Conservation (phyloP, 345 rosid genomes). For the Salix caprea region DNA sequence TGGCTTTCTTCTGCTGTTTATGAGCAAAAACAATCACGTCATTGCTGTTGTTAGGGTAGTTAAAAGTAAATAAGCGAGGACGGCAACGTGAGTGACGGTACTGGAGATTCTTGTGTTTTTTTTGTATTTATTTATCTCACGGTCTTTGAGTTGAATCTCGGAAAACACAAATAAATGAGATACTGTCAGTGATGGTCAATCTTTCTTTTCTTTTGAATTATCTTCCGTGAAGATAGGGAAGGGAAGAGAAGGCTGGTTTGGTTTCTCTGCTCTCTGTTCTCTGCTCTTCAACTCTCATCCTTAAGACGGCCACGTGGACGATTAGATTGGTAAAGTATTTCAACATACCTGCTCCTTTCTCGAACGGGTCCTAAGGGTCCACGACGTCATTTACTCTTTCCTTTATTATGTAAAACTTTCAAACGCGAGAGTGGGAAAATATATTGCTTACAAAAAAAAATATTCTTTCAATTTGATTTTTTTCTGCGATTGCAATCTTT, state of each 20-base stretch:
- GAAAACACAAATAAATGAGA: no score
- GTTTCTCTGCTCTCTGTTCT: background rate
- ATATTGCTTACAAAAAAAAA: no score
- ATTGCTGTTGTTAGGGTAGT: background rate
- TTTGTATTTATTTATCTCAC: no score
- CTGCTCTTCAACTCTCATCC: conserved; percentile 13
- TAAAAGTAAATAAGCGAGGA: background rate
- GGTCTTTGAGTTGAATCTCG: background rate
- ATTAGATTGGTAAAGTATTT: background rate
- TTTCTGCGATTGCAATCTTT: no score
- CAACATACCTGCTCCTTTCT: background rate
- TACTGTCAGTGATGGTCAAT: no score
- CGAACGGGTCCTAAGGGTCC: background rate
- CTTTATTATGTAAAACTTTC: no score
- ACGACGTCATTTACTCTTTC: background rate
- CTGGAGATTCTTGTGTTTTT: background rate
- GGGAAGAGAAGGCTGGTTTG: no score
- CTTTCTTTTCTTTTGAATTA: background rate
- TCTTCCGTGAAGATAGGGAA: background rate
- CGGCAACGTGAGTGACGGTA: background rate
- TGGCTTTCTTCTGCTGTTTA: background rate
- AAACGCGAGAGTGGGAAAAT: no score
- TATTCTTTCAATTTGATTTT: no score
- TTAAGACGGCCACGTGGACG: conserved; percentile 10
- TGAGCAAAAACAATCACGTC: no score